Conservation (phyloP, 257 asterid species). For the Solanum pimpinellifolium region DNA sequence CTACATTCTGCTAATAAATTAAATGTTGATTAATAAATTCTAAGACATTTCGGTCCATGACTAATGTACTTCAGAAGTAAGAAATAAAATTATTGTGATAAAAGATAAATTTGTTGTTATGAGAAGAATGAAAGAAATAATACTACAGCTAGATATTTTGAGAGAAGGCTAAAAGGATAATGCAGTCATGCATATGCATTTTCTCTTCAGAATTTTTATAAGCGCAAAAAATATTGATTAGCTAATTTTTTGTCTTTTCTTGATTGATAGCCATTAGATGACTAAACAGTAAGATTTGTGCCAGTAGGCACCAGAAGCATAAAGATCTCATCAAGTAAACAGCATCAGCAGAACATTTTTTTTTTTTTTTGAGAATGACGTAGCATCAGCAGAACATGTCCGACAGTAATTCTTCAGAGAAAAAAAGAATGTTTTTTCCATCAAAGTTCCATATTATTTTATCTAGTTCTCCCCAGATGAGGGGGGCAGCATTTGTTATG, state of each 20-base stretch:
- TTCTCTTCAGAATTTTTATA: neutral
- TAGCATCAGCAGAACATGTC: neutral
- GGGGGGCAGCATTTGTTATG: neutral
- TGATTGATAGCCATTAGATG: neutral
- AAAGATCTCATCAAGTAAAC: neutral
- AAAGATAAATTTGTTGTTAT: neutral
- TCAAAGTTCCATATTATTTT: neutral
- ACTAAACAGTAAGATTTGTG: neutral
- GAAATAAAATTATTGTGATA: neutral
- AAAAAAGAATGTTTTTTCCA: neutral
- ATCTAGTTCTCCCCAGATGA: neutral
- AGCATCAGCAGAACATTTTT: neutral
- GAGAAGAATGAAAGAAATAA: neutral
- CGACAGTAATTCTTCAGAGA: neutral
- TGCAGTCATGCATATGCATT: neutral
- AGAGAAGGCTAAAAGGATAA: neutral
- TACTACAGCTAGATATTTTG: neutral
- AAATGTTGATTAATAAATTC: neutral
- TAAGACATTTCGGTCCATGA: neutral
- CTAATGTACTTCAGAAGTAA: neutral
- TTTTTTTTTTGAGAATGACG: no score
- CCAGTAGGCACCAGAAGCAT: neutral
- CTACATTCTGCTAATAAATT: neutral
- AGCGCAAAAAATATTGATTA: neutral
- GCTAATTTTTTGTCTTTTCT: neutral